Conservation (phyloP, 805 yeast species). For the Ogataea henricii region DNA sequence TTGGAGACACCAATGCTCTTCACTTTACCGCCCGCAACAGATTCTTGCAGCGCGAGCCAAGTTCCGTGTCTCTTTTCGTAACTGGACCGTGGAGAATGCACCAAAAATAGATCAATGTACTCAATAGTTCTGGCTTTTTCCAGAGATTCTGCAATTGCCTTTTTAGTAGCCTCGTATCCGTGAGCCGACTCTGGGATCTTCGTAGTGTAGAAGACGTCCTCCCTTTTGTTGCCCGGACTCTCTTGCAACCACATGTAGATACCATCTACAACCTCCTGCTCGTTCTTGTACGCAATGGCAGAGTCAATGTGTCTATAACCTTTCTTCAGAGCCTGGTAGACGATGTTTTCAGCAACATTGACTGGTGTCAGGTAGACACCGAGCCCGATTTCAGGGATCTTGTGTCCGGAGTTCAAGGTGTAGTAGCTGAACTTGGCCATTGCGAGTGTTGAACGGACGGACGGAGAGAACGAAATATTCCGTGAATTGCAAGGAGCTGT, state of each 20-base stretch:
- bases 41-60: constrained; percentile 59
- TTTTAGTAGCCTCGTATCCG: constrained; percentile 41
- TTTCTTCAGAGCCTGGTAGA: constrained; percentile 55
- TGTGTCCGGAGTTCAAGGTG: constrained; percentile 50
- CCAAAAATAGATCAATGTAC: constrained; percentile 55
- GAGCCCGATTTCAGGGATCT: constrained; percentile 58
- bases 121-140: constrained; percentile 42
- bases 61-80: constrained; percentile 46
- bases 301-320: constrained; percentile 79
- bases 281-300: constrained; percentile 67
- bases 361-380: constrained; percentile 53
- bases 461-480: too few species aligned
- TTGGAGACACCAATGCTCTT: constrained; percentile 68
- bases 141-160: constrained; percentile 45
- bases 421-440: neutral
- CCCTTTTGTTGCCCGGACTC: constrained; percentile 33
- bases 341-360: constrained; percentile 42
- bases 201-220: constrained; percentile 44
- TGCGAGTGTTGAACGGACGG: too few species aligned
- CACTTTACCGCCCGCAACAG: constrained; percentile 50
- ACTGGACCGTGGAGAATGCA: constrained; percentile 55
- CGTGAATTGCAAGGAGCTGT: too few species aligned
- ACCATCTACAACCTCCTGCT: constrained; percentile 60
- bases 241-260: constrained; percentile 44
- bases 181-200: constrained; percentile 36